Conservation (phyloP, 2,329 filamentous ascomycete genomes). For the Dryadomyces sulphureus region DNA sequence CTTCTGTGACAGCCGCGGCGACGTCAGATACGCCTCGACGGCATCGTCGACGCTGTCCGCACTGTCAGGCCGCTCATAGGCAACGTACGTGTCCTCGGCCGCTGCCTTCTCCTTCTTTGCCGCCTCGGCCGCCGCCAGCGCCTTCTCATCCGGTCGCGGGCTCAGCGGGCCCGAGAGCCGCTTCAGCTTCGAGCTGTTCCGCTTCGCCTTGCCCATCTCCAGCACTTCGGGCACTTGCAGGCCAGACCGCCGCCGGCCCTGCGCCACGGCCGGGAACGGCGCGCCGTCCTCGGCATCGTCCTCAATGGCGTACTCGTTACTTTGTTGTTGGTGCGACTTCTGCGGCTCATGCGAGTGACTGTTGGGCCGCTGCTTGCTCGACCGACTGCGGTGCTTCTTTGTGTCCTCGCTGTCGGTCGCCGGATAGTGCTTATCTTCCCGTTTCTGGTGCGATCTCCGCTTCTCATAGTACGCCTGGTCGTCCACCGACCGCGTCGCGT, state of each 20-base stretch:
- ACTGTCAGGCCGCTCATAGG: slow-evolving; percentile 61
- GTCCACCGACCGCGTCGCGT: not conserved
- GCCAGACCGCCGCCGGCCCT: slow-evolving; percentile 36
- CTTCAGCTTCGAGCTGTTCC: slow-evolving; percentile 43
- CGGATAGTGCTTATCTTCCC: not conserved
- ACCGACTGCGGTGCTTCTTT: not conserved
- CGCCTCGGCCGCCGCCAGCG: slow-evolving; percentile 15
- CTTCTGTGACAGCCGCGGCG: slow-evolving; percentile 74
- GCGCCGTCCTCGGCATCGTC: slow-evolving; percentile 45
- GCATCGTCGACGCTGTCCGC: slow-evolving; percentile 80
- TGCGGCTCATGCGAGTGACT: slow-evolving; percentile 1
- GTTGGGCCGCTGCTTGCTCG: not conserved
- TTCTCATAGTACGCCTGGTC: not conserved
- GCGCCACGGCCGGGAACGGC: slow-evolving; percentile 53
- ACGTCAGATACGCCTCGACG: slow-evolving; percentile 71
- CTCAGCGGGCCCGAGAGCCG: slow-evolving; percentile 36
- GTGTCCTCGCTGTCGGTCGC: not conserved
- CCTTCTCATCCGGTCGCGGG: slow-evolving; percentile 23
- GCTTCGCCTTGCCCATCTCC: slow-evolving; percentile 28
- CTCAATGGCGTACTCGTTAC: slow-evolving; percentile 6
- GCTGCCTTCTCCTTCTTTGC: slow-evolving; percentile 14
- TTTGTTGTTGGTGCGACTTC: slow-evolving; percentile 3
- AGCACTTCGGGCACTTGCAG: slow-evolving; percentile 31
- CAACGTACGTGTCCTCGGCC: slow-evolving; percentile 18
- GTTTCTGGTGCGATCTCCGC: not conserved